Conservation (phyloP, 495 filamentous ascomycete genomes). For the Symbiotaphrina buchneri region DNA sequence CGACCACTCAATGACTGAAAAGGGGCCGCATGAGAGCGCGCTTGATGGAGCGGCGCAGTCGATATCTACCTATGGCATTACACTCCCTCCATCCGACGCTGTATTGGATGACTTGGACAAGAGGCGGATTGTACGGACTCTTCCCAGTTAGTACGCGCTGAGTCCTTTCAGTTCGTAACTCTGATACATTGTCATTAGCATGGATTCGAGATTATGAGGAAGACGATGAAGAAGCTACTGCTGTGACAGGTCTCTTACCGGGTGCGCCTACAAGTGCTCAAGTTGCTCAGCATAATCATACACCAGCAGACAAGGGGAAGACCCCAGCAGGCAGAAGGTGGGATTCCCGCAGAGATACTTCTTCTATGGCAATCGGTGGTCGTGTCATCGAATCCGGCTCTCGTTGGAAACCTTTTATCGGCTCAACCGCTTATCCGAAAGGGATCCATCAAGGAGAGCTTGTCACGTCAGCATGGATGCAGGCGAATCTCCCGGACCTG, state of each 20-base stretch:
- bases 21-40: no score
- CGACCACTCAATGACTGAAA: no score
- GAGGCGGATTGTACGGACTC: no score
- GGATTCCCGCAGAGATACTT: slow-evolving; percentile 11
- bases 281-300: slow-evolving; percentile 36
- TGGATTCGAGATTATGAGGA: slow-evolving; percentile 31
- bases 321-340: slow-evolving; percentile 19
- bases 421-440: no score
- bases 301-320: slow-evolving; percentile 20
- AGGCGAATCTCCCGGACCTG: slow-evolving; percentile 29
- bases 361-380: slow-evolving; percentile 8
- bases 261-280: slow-evolving; percentile 25
- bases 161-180: no score
- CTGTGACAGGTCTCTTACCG: no score
- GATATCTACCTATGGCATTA: no score
- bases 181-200: no score
- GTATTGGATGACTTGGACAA: no score
- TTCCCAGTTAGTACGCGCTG: no score
- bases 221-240: neutral
- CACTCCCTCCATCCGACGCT: no score
- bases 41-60: no score
- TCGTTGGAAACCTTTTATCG: slow-evolving; percentile 39
- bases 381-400: slow-evolving; percentile 19
- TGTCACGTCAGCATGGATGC: slow-evolving; percentile 35
- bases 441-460: slow-evolving; percentile 21